Percentiles rank a stretch among this genome's conserved stretches.
phyloP scores from a whole-genome alignment of 1,284 basidiomycete genomes.

The Pholiota adiposa region DNA sequence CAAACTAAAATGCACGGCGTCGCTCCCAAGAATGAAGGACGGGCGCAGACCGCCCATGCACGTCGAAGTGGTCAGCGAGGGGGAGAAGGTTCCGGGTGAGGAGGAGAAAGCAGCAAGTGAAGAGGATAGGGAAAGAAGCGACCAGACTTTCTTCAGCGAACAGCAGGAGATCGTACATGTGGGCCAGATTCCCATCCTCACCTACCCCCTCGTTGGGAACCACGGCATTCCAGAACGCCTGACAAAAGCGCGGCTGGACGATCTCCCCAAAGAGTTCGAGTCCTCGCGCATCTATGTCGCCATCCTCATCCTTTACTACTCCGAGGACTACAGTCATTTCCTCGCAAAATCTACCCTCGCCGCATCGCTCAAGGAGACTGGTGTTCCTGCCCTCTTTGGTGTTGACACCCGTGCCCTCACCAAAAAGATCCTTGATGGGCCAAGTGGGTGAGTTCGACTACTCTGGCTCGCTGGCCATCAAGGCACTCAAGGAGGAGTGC shows the following conservation, averaged over 20 bases:
- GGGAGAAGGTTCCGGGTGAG: no score
- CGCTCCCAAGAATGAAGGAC: no score
- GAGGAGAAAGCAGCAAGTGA: no score
- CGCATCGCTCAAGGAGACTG: constrained; percentile 95
- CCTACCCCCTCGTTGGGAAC: constrained; percentile 97
- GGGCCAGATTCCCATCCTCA: constrained; percentile 96
- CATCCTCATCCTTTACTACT: constrained; percentile 93
- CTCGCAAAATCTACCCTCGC: constrained; percentile 91
- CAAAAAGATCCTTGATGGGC: constrained; percentile 94
- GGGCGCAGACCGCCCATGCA: no score
- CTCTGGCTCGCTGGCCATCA: constrained; percentile 98
- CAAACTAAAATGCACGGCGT: no score
- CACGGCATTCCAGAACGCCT: constrained; percentile 94
- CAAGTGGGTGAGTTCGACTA: constrained; percentile 99
- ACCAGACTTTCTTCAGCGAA: no score
- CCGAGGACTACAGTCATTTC: constrained; percentile 95
- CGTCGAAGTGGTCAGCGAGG: no score
- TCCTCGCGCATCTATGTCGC: constrained; percentile 94
- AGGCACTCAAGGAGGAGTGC: constrained; percentile 97
- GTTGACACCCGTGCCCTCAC: constrained; percentile 97
- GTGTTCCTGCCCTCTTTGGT: constrained; percentile 94
- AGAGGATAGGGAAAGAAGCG: no score
- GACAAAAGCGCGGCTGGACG: constrained; percentile 46
- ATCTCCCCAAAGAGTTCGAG: constrained; percentile 86
- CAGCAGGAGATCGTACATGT: no score